Conservation (phyloP, 768 basidiomycete species). For the Pleurotus tuber-regium region DNA sequence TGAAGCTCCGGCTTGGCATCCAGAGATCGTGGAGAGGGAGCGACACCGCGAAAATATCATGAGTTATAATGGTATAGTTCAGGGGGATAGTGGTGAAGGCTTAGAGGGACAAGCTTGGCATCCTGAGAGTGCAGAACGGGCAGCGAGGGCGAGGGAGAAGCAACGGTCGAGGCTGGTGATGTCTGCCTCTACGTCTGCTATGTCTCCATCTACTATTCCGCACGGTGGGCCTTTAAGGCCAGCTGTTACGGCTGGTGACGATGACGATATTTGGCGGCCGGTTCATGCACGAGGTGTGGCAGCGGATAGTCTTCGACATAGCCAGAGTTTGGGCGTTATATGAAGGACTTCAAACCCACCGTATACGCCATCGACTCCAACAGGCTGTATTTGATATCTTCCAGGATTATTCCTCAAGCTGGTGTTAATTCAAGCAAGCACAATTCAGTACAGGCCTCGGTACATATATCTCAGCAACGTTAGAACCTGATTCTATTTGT, state of each 20-base stretch:
- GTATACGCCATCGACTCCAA: background rate
- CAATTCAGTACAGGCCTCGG: no score
- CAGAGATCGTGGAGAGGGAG: no score
- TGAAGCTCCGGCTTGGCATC: background rate
- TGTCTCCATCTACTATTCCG: background rate
- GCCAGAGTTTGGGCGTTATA: conserved; percentile 3
- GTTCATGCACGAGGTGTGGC: conserved; percentile 1
- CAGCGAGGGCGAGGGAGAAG: conserved; percentile 1
- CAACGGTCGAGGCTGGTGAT: background rate
- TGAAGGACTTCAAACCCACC: background rate
- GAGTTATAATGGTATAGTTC: no score
- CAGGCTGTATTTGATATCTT: no score
- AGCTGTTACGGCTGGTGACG: background rate
- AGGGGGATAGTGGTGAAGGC: no score
- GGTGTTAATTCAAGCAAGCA: no score
- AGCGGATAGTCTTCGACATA: conserved; percentile 6
- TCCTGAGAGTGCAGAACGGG: background rate
- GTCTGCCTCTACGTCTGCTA: background rate
- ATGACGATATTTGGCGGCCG: conserved; percentile 5
- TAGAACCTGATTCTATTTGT: background rate
- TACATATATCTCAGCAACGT: no score
- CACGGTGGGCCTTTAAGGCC: no score
- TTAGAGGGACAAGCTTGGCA: conserved; percentile 2
- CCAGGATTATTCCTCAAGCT: no score
- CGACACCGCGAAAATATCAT: no score